Base-by-base conservation (phyloP, 78 protist genomes). In the Dictyostelium citrinum region DNA sequence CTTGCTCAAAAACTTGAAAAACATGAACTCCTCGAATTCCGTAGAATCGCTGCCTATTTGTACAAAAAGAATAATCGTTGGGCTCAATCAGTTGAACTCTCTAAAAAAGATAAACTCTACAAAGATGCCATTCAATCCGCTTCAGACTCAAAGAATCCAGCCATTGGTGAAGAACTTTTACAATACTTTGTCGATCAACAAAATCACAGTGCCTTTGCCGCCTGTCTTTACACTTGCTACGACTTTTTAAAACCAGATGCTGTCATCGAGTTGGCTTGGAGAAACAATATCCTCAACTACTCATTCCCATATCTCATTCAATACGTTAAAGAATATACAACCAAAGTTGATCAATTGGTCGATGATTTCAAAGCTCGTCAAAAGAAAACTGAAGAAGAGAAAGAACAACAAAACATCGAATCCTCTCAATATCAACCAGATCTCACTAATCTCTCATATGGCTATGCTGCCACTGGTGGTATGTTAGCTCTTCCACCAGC, bases 231-330 rank as follows among this genome's bases (percentile, higher is more conserved):
- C 97, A 91, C 98, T 11, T 99, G 99, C 97, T 99, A 97, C 95
- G 99, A 98, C 72, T 90, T 96, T 24, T 55, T 98, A 37, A 88
- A 93, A 35, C 98, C 98, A 55, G 99, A 98, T 45, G 99, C 98
- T 1, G 99, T 97, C 17, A 41, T 99, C 51, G 99, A 99, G 97
- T 92, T 98, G 7, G 99, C 99, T 1, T 99, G 99, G 99, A 81
- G 98, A 83, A 58, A 98, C 94, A 82, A 94, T 77, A 83, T 99
- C 49, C 71, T 90, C 78, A 99, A 99, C 95, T 96, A 85, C 77
- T 98, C 98, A n/a, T 98, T 99, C 99, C 99, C 99, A 35, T 99
- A 83, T 98, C 29, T 99, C 67, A 92, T 99, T 70, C 99, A 99
- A 68, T 88, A 88, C 51, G 93, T 88, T 35, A 88, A 88, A 76